phyloP scores from a whole-genome alignment of 192 early-diverging fungal species.

The Phlyctochytrium planicorne region DNA sequence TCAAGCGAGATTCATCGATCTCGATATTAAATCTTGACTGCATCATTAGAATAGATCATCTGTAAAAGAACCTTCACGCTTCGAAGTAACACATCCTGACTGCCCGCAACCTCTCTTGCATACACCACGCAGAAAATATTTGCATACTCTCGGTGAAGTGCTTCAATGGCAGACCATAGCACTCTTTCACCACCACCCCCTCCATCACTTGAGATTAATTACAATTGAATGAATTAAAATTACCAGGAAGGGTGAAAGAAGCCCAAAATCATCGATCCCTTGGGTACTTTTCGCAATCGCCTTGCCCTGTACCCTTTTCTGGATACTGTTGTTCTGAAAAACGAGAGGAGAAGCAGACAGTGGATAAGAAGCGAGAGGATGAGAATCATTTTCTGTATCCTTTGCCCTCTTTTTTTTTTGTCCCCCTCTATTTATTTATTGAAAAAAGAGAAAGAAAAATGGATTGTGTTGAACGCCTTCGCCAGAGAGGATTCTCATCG shows the following conservation, averaged over 20 bases:
- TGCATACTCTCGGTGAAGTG: constrained; percentile 71
- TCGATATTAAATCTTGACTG: constrained; percentile 69
- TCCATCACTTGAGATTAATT: constrained; percentile 55
- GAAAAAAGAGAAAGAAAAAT: too few relatives aligned
- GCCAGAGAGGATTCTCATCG: too few relatives aligned
- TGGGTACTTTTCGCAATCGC: too few relatives aligned
- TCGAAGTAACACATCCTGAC: constrained; percentile 52
- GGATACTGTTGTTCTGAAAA: too few relatives aligned
- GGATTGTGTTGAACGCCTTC: too few relatives aligned
- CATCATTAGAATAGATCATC: constrained; percentile 5
- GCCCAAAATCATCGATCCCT: too few relatives aligned
- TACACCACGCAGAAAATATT: constrained; percentile 75
- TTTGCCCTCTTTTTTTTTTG: too few relatives aligned
- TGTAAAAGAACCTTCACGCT: background rate
- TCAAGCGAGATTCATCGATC: constrained; percentile 53
- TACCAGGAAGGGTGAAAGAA: constrained; percentile 96
- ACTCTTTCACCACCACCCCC: constrained; percentile 98
- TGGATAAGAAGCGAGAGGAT: too few relatives aligned
- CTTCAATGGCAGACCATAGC: constrained; percentile 85
- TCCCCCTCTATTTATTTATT: too few relatives aligned
- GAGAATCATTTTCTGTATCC: too few relatives aligned
- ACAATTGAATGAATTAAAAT: constrained; percentile 8
- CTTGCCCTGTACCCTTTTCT: too few relatives aligned
- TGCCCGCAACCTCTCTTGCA: constrained; percentile 63
- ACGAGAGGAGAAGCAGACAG: too few relatives aligned